Evolutionary conservation across 129 eudicot species (phyloP).

Genomic region (Glebionis coronaria): DNA sequence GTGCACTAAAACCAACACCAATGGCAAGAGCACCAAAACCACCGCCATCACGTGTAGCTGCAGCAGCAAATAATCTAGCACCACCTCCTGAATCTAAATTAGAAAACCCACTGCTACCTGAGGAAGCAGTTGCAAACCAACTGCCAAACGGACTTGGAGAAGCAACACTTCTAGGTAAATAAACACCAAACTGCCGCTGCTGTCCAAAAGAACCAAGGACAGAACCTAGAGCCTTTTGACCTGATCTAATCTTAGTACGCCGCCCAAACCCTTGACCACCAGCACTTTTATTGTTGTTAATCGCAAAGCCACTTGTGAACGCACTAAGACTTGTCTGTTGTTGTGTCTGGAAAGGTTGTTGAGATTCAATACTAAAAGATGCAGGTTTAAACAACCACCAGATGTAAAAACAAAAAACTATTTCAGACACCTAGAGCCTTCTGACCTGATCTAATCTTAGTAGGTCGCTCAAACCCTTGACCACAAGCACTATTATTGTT

Average conservation of each 20-base stretch:
- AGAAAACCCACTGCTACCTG: constrained; percentile 36
- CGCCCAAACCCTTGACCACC: constrained; percentile 71
- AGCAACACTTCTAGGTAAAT: constrained; percentile 47
- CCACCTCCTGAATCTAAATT: constrained; percentile 25
- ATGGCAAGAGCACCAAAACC: constrained; percentile 35
- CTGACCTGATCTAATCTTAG: too few species aligned
- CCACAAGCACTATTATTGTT: too few species aligned
- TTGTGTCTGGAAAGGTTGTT: constrained; percentile 52
- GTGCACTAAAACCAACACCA: constrained; percentile 36
- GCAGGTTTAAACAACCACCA: constrained; percentile 80
- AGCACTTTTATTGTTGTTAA: constrained; percentile 38
- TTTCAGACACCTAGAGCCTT: too few species aligned
- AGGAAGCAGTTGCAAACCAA: too few species aligned
- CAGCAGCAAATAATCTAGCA: constrained; percentile 24
- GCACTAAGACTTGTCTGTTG: constrained; percentile 40
- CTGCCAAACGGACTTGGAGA: constrained; percentile 56
- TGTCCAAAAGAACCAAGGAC: constrained; percentile 97
- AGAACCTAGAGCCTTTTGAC: constrained; percentile 89
- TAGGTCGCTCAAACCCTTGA: too few species aligned
- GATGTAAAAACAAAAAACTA: too few species aligned
- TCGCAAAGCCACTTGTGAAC: constrained; percentile 51
- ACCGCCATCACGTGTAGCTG: constrained; percentile 18
- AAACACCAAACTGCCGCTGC: constrained; percentile 89
- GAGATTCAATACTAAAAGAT: constrained; percentile 64
- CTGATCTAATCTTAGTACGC: constrained; percentile 67